These are phyloP conservation scores for Hyphodiscus hymeniophilus DNA, from an alignment of 495 filamentous ascomycete species.

Conservation along the genomic window DNA sequence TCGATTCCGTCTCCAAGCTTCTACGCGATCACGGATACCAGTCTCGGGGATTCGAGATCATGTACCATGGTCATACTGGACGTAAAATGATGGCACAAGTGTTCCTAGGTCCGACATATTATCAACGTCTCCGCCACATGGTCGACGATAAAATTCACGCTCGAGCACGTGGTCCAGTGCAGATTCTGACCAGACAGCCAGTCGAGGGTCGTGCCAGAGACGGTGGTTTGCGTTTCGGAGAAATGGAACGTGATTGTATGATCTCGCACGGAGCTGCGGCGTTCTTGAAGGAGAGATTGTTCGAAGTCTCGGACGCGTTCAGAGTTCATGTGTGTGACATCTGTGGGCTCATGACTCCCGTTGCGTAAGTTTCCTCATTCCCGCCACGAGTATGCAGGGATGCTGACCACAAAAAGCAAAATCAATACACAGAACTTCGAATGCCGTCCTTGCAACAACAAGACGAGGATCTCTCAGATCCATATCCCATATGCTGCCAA, in stretches of 20 bases:
- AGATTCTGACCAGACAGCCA: conserved; percentile 97
- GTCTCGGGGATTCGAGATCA: conserved; percentile 91
- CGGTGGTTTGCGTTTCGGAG: conserved; percentile 97
- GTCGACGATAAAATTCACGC: conserved; percentile 99
- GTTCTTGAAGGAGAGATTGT: conserved; percentile 94
- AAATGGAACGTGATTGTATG: conserved; percentile 99
- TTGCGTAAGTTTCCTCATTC: conserved; percentile 75
- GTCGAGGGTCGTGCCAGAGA: conserved; percentile 97
- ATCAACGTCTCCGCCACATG: conserved; percentile 98
- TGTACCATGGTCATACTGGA: conserved; percentile 98
- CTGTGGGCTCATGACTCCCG: conserved; percentile 96
- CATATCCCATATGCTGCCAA: conserved; percentile 98
- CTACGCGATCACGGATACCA: conserved; percentile 93
- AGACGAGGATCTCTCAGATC: conserved; percentile 93
- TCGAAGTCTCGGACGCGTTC: conserved; percentile 98
- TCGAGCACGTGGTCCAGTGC: conserved; percentile 85
- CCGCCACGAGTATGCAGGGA: conserved; percentile 1
- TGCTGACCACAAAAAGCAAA: conserved; percentile 53
- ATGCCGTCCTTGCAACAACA: conserved; percentile 96
- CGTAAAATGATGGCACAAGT: conserved; percentile 87
- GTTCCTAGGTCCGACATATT: conserved; percentile 97
- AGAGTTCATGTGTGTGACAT: conserved; percentile 97
- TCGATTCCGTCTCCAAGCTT: conserved; percentile 82
- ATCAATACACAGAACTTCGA: conserved; percentile 90
- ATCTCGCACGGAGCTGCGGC: conserved; percentile 94